Percentiles rank a stretch among this genome's conserved stretches.
Evolutionary conservation across 129 eudicot species (phyloP).

Genomic region (Kitagawia praeruptora): DNA sequence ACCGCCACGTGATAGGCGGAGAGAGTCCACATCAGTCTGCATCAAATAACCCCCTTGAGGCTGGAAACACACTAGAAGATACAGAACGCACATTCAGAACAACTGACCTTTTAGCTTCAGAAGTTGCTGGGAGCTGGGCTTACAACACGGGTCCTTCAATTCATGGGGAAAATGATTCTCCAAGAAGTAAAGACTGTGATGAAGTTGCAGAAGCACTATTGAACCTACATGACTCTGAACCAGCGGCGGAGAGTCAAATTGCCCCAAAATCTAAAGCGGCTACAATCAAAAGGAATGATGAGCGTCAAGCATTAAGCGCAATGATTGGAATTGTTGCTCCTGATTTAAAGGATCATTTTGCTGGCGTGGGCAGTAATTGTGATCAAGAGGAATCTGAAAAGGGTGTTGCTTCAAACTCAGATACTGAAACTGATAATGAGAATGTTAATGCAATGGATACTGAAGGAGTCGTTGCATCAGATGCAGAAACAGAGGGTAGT

Average conservation of each 20-base stretch:
- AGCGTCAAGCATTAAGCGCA: slow-evolving; percentile 41
- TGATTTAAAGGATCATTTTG: slow-evolving; percentile 56
- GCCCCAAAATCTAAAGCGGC: slow-evolving; percentile 15
- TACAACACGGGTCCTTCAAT: slow-evolving; percentile 68
- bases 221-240: slow-evolving; percentile 35
- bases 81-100: slow-evolving; percentile 61
- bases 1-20: slow-evolving; percentile 4
- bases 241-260: slow-evolving; percentile 71
- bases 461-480: slow-evolving; percentile 36
- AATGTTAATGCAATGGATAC: slow-evolving; percentile 15
- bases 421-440: slow-evolving; percentile 51
- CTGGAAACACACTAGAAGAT: slow-evolving; percentile 31
- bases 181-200: slow-evolving; percentile 28
- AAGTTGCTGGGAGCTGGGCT: slow-evolving; percentile 92
- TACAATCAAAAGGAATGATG: slow-evolving; percentile 35
- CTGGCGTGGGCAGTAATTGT: slow-evolving; percentile 31
- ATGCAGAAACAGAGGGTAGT: slow-evolving; percentile 40
- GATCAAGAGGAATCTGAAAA: slow-evolving; percentile 24
- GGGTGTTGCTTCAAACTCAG: slow-evolving; percentile 44
- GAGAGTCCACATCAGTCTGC: slow-evolving; percentile 22
- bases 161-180: slow-evolving; percentile 80
- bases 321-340: slow-evolving; percentile 87
- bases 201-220: slow-evolving; percentile 19
- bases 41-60: slow-evolving; percentile 26
- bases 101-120: slow-evolving; percentile 79